Evolutionary conservation across 2,329 filamentous ascomycete genomes (phyloP), one percentile per base, ranked within the genome.

Genomic region (Chaetomiaceae sp.): DNA sequence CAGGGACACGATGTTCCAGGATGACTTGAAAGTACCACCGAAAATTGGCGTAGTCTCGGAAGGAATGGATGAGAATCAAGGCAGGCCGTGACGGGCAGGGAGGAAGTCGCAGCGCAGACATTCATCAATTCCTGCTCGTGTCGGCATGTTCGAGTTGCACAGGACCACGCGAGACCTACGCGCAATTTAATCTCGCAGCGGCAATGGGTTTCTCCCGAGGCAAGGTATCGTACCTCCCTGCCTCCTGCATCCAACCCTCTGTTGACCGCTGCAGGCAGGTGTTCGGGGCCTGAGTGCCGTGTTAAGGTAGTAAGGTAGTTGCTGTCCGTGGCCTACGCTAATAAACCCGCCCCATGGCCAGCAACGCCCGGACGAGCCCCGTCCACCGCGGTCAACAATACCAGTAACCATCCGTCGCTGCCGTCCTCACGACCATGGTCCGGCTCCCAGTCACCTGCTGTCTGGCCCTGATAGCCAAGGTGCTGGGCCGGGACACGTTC

Each of bases 401-500:
- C 9, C 23, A 23, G 20, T 3, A 23, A 40, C 20, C 20, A 14
- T 27, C 25, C 25, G 27, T 37, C 23, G 22, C 31, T 20, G 27
- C 15, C 22, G 3, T 11, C 19, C 12, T 19, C 17, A 15, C 6
- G 15, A 25, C 11, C 34, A 61, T 63, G 61, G 22, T 43, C 9
- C 25, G 37, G 20, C 33, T 50, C 25, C 15, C 48, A 46, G 19
- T 42, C n/a, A 15, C 54, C 29, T 57, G 50, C 23, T 60, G 51
- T 51, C 44, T 57, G 27, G n/a, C 40, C n/a, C 47, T 59, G 17
- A 15, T 33, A 22, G 33, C 14, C 6, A 29, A n/a, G n/a, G 49
- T 49, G 8, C 46, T 56, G 20, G 54, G 58, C 2, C 51, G 48
- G 23, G 53, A 54, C 37, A 19, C 25, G 8, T 61, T 61, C 34